Evolutionary conservation across 2,329 filamentous ascomycete species (phyloP).

Genomic region (Pestalotiopsis fici): DNA sequence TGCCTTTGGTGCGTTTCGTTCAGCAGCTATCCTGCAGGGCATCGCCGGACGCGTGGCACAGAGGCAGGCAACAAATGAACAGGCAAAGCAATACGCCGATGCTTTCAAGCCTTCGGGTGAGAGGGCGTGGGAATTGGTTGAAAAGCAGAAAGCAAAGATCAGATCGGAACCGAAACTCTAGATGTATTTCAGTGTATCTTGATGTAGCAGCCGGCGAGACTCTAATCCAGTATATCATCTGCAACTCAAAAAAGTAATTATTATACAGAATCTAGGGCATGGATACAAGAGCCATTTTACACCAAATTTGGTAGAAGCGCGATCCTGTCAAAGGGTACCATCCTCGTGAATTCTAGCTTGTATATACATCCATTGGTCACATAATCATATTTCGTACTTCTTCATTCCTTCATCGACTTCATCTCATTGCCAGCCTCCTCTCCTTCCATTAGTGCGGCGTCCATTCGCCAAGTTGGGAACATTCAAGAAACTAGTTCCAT

Average conservation of each 20-base stretch:
- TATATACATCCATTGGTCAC: constrained; percentile 1
- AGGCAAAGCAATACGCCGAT: constrained; percentile 60
- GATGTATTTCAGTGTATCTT: too few species aligned
- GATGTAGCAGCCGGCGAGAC: too few species aligned
- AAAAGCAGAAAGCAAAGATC: background rate
- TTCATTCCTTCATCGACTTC: background rate
- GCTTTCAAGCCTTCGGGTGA: constrained; percentile 6
- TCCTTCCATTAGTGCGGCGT: constrained; percentile 13
- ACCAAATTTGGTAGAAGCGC: background rate
- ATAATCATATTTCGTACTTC: background rate
- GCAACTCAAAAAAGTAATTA: too few species aligned
- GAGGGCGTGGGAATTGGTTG: constrained; percentile 4
- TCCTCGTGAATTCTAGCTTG: background rate
- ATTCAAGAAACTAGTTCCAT: constrained; percentile 11
- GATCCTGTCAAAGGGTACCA: background rate
- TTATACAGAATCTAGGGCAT: too few species aligned
- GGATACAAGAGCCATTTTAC: too few species aligned
- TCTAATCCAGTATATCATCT: too few species aligned
- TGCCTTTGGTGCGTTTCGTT: constrained; percentile 60
- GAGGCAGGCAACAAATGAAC: constrained; percentile 82
- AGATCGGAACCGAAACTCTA: background rate
- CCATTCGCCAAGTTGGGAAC: constrained; percentile 34
- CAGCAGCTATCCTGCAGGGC: constrained; percentile 70
- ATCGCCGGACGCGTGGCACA: constrained; percentile 83
- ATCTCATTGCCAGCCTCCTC: background rate